Conservation (phyloP, 108 stramenopile genomes). For the Thalassiosira profunda region DNA sequence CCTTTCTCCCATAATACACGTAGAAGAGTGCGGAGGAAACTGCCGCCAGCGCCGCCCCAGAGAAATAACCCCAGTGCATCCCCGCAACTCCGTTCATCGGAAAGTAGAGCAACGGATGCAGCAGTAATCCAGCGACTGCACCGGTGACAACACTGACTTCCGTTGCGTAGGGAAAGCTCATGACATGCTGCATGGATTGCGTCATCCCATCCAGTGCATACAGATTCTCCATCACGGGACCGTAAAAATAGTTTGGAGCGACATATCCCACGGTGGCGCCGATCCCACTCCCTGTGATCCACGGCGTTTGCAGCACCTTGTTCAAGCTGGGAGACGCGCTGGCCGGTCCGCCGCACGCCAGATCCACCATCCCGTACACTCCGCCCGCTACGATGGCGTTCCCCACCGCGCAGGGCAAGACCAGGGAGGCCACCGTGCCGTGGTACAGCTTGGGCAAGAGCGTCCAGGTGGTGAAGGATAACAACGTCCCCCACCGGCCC, state of each 20-base stretch:
- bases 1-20: constrained; percentile 35
- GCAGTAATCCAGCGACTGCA: constrained; percentile 38
- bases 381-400: constrained; percentile 48
- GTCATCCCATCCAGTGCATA: constrained; percentile 48
- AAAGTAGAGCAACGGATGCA: constrained; percentile 55
- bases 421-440: constrained; percentile 29
- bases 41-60: constrained; percentile 25
- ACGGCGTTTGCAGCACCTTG: constrained; percentile 15
- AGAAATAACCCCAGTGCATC: constrained; percentile 42
- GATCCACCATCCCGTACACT: constrained; percentile 32
- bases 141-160: constrained; percentile 49
- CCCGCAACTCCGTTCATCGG: constrained; percentile 47
- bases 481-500: constrained; percentile 41
- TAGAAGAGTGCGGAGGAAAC: constrained; percentile 36
- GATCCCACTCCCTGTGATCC: constrained; percentile 42
- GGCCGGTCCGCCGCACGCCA: constrained; percentile 8
- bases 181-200: constrained; percentile 14
- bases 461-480: constrained; percentile 47
- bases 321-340: not conserved
- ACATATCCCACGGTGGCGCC: constrained; percentile 49
- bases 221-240: constrained; percentile 31
- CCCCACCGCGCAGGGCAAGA: constrained; percentile 47
- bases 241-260: constrained; percentile 42
- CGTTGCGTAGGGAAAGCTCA: constrained; percentile 37
- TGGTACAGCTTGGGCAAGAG: constrained; percentile 38